A percentile compares a stretch with the other conserved stretches of the same genome.
Conservation (phyloP, 495 filamentous ascomycete genomes). For the Hypoxylon perforatum region DNA sequence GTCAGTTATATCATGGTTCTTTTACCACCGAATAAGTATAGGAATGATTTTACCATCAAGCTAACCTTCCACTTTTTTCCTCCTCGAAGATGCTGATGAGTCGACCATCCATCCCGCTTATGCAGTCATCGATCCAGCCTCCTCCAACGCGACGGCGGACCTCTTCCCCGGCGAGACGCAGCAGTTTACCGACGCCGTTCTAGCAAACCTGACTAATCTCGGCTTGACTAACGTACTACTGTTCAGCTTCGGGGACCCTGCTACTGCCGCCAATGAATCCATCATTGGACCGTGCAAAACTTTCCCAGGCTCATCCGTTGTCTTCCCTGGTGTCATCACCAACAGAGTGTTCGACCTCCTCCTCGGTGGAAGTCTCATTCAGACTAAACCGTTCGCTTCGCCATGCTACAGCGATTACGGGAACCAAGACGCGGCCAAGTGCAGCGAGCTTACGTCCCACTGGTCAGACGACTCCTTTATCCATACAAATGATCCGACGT, state of each 20-base stretch:
- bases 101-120: constrained; percentile 41
- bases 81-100: constrained; percentile 38
- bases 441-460: constrained; percentile 47
- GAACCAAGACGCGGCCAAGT: constrained; percentile 58
- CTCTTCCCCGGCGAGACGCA: constrained; percentile 55
- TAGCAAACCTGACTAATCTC: constrained; percentile 49
- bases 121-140: constrained; percentile 36
- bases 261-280: constrained; percentile 28
- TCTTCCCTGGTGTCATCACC: constrained; percentile 60
- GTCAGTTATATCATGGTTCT: constrained; percentile 39
- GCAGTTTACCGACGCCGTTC: constrained; percentile 55
- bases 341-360: constrained; percentile 60
- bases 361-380: constrained; percentile 63
- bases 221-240: constrained; percentile 45
- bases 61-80: constrained; percentile 30
- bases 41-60: constrained; percentile 5
- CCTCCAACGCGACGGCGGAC: constrained; percentile 44
- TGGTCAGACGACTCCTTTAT: constrained; percentile 50
- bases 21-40: constrained; percentile 1
- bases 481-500: constrained; percentile 56
- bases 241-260: constrained; percentile 44
- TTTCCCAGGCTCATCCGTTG: constrained; percentile 52
- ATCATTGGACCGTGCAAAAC: constrained; percentile 51
- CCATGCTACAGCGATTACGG: constrained; percentile 64
- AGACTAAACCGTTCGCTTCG: constrained; percentile 65